Conservation (phyloP, 1,284 basidiomycete genomes). For the Apiotrichum siamense region DNA sequence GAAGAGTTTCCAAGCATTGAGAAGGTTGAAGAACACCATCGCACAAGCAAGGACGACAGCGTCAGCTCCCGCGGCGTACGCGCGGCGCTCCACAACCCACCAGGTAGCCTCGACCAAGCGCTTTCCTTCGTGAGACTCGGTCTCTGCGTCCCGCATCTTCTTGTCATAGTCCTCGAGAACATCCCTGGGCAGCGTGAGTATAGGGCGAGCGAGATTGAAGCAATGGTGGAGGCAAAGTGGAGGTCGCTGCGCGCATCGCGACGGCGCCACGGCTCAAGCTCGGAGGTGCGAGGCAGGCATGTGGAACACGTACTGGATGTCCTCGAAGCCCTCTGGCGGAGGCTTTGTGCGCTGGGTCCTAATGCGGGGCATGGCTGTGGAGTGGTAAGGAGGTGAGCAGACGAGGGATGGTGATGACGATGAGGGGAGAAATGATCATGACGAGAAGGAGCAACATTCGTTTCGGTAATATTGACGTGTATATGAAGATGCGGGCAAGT, state of each 20-base stretch:
- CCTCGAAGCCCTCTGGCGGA: conserved; percentile 95
- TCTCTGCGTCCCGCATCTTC: conserved; percentile 97
- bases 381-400: too few relatives aligned
- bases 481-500: too few relatives aligned
- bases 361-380: conserved; percentile 77
- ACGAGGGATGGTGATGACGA: not conserved
- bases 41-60: not conserved
- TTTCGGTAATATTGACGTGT: too few relatives aligned
- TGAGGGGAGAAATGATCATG: too few relatives aligned
- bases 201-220: conserved; percentile 26
- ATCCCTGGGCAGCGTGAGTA: conserved; percentile 66
- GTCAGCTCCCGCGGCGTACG: conserved; percentile 8
- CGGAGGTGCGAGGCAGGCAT: too few relatives aligned
- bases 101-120: conserved; percentile 94
- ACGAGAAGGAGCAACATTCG: too few relatives aligned
- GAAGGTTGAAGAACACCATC: not conserved
- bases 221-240: conserved; percentile 24
- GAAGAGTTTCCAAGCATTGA: not conserved
- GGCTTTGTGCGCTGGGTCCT: conserved; percentile 88
- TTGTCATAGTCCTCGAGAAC: conserved; percentile 90
- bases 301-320: conserved; percentile 71
- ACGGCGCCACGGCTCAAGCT: too few relatives aligned
- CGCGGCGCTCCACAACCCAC: too few relatives aligned
- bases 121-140: conserved; percentile 95
- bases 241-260: not conserved